Conservation (phyloP, 2,329 filamentous ascomycete genomes). For the Fusarium hainanense region DNA sequence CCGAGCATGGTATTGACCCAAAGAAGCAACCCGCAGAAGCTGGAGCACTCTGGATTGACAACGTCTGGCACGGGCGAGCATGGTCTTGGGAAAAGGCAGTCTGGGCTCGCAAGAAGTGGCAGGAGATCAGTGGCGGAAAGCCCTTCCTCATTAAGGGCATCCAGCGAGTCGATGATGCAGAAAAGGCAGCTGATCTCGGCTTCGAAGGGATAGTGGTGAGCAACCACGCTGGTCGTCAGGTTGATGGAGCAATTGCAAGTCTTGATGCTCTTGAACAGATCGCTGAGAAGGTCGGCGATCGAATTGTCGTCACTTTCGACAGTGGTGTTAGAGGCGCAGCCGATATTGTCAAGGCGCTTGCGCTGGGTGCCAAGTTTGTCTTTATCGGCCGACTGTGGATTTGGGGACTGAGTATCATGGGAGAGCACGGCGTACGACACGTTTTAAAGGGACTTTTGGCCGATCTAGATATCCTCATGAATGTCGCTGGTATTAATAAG, state of each 20-base stretch:
- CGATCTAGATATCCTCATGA: slow-evolving; percentile 13
- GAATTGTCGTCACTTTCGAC: slow-evolving; percentile 17
- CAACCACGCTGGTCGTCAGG: slow-evolving; percentile 7
- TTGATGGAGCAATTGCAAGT: slow-evolving; percentile 12
- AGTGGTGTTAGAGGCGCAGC: slow-evolving; percentile 24
- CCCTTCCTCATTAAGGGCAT: slow-evolving; percentile 25
- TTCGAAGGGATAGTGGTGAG: slow-evolving; percentile 12
- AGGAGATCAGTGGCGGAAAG: slow-evolving; percentile 14
- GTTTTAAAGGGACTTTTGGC: slow-evolving; percentile 14
- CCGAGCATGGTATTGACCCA: slow-evolving; percentile 4
- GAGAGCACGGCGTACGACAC: slow-evolving; percentile 21
- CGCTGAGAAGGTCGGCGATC: slow-evolving; percentile 13
- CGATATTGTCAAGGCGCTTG: slow-evolving; percentile 26
- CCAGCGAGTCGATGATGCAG: slow-evolving; percentile 9
- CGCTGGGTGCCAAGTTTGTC: slow-evolving; percentile 27
- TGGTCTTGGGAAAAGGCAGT: slow-evolving; percentile 23
- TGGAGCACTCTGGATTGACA: slow-evolving; percentile 22
- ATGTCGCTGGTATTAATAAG: slow-evolving; percentile 2
- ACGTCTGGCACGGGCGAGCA: slow-evolving; percentile 16
- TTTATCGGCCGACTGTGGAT: slow-evolving; percentile 20
- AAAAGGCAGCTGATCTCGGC: slow-evolving; percentile 9
- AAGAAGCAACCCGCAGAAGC: slow-evolving; percentile 13
- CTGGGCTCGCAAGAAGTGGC: slow-evolving; percentile 18
- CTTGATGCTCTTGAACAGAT: slow-evolving; percentile 6
- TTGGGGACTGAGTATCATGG: slow-evolving; percentile 21